These are phyloP conservation scores for Fusarium metavorans DNA, from an alignment of 2,329 filamentous ascomycete species.

Conservation along the genomic window DNA sequence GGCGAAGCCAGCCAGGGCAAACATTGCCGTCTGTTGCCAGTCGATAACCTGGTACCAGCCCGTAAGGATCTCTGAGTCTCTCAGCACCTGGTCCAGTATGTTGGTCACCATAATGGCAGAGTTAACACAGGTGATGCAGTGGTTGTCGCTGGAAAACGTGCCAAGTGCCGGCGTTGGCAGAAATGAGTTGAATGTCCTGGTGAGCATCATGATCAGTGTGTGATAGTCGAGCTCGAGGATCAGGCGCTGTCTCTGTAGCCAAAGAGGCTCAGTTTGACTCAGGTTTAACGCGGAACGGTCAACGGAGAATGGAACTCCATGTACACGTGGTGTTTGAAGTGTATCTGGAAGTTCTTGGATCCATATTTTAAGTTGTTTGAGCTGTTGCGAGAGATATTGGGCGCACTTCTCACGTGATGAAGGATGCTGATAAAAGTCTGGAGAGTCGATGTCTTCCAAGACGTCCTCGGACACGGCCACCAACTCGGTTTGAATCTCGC, in stretches of 20 bases:
- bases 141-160: slow-evolving; percentile 43
- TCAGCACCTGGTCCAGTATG: slow-evolving; percentile 44
- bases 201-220: slow-evolving; percentile 52
- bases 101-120: slow-evolving; percentile 45
- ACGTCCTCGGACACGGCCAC: slow-evolving; percentile 24
- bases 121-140: slow-evolving; percentile 39
- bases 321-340: slow-evolving; percentile 52
- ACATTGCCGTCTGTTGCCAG: slow-evolving; percentile 46
- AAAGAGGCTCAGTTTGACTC: slow-evolving; percentile 52
- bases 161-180: slow-evolving; percentile 42
- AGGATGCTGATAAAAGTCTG: slow-evolving; percentile 42
- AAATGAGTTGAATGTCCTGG: slow-evolving; percentile 56
- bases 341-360: slow-evolving; percentile 49
- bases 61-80: slow-evolving; percentile 43
- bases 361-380: slow-evolving; percentile 47
- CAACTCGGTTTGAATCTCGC: slow-evolving; percentile 34
- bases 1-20: slow-evolving; percentile 37
- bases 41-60: slow-evolving; percentile 45
- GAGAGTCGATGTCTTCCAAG: slow-evolving; percentile 22
- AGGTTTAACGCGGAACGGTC: slow-evolving; percentile 49
- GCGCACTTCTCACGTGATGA: slow-evolving; percentile 44
- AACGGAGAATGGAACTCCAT: slow-evolving; percentile 52
- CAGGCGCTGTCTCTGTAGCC: slow-evolving; percentile 57
- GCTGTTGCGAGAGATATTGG: slow-evolving; percentile 43
- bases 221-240: slow-evolving; percentile 59